These are phyloP conservation scores for Fusarium anthophilum DNA, from an alignment of 2,329 filamentous ascomycete genomes.

Conservation along the genomic window DNA sequence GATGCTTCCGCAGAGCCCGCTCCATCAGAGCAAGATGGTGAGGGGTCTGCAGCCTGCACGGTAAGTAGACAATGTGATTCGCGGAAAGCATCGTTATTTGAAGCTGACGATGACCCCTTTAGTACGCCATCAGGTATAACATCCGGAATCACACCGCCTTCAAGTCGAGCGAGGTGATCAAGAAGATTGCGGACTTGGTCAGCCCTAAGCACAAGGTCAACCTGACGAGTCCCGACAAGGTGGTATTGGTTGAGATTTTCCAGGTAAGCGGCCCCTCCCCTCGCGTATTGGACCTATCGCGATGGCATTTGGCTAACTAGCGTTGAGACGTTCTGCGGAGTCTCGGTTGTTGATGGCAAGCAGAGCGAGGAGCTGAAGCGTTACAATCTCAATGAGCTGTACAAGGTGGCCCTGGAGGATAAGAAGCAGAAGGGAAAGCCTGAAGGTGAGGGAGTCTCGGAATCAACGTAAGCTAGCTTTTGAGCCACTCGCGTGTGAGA, in stretches of 20 bases:
- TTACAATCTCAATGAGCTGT: conserved; percentile 82
- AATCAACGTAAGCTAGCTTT: conserved; percentile 29
- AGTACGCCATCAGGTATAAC: conserved; percentile 88
- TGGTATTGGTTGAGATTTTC: conserved; percentile 83
- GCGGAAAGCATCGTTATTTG: conserved; percentile 2
- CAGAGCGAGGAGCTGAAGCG: conserved; percentile 79
- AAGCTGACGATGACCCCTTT: conserved; percentile 23
- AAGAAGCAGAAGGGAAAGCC: conserved; percentile 28
- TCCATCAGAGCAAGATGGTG: conserved; percentile 24
- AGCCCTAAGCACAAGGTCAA: conserved; percentile 78
- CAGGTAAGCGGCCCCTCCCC: conserved; percentile 63
- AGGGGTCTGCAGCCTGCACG: conserved; percentile 46
- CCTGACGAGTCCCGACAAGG: conserved; percentile 78
- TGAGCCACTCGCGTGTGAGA: conserved; percentile 7
- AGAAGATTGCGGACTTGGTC: conserved; percentile 73
- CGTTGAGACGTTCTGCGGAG: conserved; percentile 75
- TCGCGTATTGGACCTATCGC: conserved; percentile 34
- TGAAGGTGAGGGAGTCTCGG: conserved; percentile 24
- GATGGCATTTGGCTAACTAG: conserved; percentile 33
- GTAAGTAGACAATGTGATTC: conserved; percentile 50
- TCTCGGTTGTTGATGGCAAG: conserved; percentile 76
- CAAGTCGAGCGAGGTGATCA: conserved; percentile 75
- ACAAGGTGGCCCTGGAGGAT: conserved; percentile 50
- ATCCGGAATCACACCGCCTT: conserved; percentile 77
- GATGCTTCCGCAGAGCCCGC: conserved; percentile 22